Base-by-base conservation (phyloP, 495 filamentous ascomycete genomes). In the Platismatia glauca region DNA sequence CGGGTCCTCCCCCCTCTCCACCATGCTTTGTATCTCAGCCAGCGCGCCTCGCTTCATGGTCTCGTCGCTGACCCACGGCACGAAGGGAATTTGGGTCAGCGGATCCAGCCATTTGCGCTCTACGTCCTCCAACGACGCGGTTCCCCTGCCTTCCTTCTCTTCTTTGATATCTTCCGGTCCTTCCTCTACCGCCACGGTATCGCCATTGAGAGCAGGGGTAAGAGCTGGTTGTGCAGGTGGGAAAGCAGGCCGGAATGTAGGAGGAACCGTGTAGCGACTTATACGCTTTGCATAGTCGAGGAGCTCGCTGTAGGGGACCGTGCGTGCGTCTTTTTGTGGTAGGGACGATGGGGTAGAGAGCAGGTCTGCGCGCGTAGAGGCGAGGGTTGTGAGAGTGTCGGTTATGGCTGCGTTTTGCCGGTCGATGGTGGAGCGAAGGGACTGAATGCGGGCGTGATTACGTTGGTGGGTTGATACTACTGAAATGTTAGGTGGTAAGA, bases 271-370 rank as follows among this genome's bases (percentile, higher is more conserved):
- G 64, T 82, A 89, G 69, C 81, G 84, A 60, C 81, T 84, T 64
- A 92, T 90, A 64, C 81, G 80, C n/a, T 83, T 82, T 12, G 89
- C 89, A 67, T 87, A 91, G 52, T 74, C 73, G 11, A 93, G 81
- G 2, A 93, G 80, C 58, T 91, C 86, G 53, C 77, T 76, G 60
- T 85, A 86, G 16, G 80, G 77, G 58, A 91, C 82, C 20, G 72
- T 66, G 24, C 68, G 64, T 18, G 72, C 65, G 9, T 69, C 62
- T 37, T 67, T 52, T 3, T 82, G 75, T 67, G 81, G 78, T 18
- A 68, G 69, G 1, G 82, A 86, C 0, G 82, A 77, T 1, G 82
- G 79, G 0, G 82, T 81, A 24, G 78, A 69, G 18, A 84, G 76
- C 34, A 91, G 77, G 61, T 90, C 86, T 59, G 80, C 82, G 58